These are phyloP conservation scores for Butyriboletus loyo DNA, from an alignment of 768 basidiomycete species.

Conservation along the genomic window DNA sequence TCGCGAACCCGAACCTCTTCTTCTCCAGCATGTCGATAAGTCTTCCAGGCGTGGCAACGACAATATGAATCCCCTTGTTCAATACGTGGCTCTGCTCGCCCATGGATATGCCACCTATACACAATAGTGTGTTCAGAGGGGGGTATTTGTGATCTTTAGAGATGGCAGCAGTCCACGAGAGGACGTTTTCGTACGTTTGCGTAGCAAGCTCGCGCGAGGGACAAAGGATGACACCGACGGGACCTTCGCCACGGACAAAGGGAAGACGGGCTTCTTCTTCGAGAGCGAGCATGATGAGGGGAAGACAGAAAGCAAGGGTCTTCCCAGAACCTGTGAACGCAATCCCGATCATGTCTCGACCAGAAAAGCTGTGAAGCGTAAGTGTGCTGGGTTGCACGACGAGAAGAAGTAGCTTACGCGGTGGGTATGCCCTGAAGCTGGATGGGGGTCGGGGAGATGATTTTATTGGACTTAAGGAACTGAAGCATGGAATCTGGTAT, in stretches of 20 bases:
- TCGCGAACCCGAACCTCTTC: conserved; percentile 85
- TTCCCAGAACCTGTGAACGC: conserved; percentile 99
- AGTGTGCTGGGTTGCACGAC: conserved; percentile 1
- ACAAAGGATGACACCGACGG: conserved; percentile 94
- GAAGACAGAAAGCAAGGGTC: conserved; percentile 97
- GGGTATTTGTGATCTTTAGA: conserved; percentile 82
- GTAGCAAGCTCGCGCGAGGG: conserved; percentile 95
- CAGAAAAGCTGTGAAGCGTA: conserved; percentile 65
- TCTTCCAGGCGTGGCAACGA: conserved; percentile 95
- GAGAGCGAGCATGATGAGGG: conserved; percentile 91
- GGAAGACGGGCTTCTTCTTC: conserved; percentile 92
- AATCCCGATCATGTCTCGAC: conserved; percentile 97
- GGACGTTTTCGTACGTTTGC: conserved; percentile 94
- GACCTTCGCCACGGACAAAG: conserved; percentile 91
- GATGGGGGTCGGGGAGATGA: conserved; percentile 87
- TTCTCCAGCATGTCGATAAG: conserved; percentile 99
- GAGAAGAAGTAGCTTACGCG: conserved; percentile 55
- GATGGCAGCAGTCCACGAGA: conserved; percentile 80
- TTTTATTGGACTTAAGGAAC: conserved; percentile 81
- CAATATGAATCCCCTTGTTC: conserved; percentile 89
- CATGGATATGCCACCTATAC: conserved; percentile 99
- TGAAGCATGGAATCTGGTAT: conserved; percentile 84
- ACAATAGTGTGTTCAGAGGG: conserved; percentile 80
- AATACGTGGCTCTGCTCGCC: conserved; percentile 92
- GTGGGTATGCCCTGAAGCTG: conserved; percentile 96